Conservation (phyloP, 73 alveolate species). For the Paramecium bursaria region DNA sequence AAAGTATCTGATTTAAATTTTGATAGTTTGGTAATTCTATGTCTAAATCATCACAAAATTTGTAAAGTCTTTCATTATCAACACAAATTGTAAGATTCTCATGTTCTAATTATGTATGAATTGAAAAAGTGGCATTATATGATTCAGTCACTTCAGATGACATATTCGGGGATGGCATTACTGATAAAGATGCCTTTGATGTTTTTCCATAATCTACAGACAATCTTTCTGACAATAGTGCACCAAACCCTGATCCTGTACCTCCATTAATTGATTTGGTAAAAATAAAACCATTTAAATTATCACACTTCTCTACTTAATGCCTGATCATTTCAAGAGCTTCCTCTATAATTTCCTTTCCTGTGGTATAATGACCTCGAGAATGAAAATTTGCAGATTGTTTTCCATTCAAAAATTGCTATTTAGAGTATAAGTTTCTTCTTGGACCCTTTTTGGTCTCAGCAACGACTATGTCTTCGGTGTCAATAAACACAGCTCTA, state of each 20-base stretch:
- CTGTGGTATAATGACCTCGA: constrained; percentile 31
- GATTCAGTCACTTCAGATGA: constrained; percentile 54
- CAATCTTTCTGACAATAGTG: constrained; percentile 26
- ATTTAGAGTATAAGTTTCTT: not conserved
- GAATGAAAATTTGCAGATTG: not conserved
- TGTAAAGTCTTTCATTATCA: constrained; percentile 67
- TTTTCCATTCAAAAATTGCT: constrained; percentile 73
- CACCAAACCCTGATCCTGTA: constrained; percentile 62
- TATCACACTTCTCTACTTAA: constrained; percentile 29
- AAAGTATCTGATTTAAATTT: constrained; percentile 66
- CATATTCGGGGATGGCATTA: constrained; percentile 82
- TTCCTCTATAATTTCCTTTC: constrained; percentile 34
- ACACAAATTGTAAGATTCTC: constrained; percentile 43
- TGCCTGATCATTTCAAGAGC: constrained; percentile 37
- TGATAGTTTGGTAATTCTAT: constrained; percentile 55
- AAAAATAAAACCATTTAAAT: constrained; percentile 3
- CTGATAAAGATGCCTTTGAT: constrained; percentile 30
- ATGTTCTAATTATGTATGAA: constrained; percentile 5
- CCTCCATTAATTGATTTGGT: constrained; percentile 56
- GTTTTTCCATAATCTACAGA: constrained; percentile 51
- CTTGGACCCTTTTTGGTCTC: not conserved
- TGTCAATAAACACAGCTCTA: not conserved
- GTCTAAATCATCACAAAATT: constrained; percentile 60
- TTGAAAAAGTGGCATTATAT: constrained; percentile 70
- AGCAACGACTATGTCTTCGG: not conserved